phyloP scores from a whole-genome alignment of 1,284 basidiomycete genomes.

The Puccinia hordei region DNA sequence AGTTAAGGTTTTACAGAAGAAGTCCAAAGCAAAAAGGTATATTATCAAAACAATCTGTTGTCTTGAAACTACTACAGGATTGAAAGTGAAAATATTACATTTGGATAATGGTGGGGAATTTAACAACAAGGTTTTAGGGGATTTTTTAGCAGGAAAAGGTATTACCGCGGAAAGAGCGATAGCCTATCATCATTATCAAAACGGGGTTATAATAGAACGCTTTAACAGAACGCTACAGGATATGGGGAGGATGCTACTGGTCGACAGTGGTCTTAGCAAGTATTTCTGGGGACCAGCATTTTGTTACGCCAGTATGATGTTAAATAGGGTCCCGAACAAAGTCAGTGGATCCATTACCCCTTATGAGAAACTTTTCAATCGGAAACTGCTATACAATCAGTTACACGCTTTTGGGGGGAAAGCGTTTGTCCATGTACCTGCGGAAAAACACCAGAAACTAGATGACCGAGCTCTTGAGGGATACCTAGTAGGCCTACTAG shows the following conservation, averaged over 20 bases:
- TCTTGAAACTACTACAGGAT: background rate
- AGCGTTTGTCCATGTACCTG: slow-evolving; percentile 8
- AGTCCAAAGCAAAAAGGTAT: background rate
- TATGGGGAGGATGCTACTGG: too few relatives aligned
- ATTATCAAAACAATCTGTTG: background rate
- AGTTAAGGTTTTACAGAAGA: background rate
- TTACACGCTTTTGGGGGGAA: background rate
- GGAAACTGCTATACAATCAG: background rate
- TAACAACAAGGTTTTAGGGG: background rate
- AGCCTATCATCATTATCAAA: slow-evolving; percentile 26
- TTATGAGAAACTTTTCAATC: background rate
- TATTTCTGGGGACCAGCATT: slow-evolving; percentile 22
- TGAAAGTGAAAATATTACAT: slow-evolving; percentile 2
- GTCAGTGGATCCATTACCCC: background rate
- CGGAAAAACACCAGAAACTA: background rate
- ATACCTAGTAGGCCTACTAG: background rate
- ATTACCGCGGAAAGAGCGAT: background rate
- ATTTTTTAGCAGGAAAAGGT: background rate
- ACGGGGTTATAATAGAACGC: slow-evolving; percentile 19
- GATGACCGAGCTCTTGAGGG: background rate
- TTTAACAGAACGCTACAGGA: slow-evolving; percentile 5
- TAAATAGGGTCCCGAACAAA: slow-evolving; percentile 26
- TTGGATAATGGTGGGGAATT: too few relatives aligned
- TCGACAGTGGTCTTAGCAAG: background rate
- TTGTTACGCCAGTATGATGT: background rate